Percentiles rank a stretch among this genome's conserved stretches.
Conservation (phyloP, 2,329 filamentous ascomycete genomes). For the Hymenoscyphus scutula region DNA sequence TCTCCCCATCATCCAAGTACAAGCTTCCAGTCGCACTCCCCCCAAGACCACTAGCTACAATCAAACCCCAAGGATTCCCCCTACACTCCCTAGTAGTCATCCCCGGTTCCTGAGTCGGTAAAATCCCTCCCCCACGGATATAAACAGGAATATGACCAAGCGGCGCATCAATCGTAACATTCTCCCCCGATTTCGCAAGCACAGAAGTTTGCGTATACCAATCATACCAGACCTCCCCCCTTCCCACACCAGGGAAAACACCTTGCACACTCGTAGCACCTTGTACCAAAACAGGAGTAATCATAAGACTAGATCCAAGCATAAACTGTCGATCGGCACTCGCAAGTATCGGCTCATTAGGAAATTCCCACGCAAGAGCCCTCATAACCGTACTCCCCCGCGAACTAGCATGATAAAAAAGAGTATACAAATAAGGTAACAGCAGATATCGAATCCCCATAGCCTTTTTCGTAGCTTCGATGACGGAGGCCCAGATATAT, state of each 20-base stretch:
- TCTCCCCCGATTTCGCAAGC: conserved; percentile 46
- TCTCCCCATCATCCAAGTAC: conserved; percentile 77
- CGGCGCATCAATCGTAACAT: conserved; percentile 40
- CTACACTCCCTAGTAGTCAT: conserved; percentile 65
- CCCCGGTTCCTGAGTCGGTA: conserved; percentile 56
- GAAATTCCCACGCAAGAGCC: conserved; percentile 67
- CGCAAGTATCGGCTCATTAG: conserved; percentile 65
- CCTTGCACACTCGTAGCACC: conserved; percentile 44
- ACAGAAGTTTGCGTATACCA: conserved; percentile 49
- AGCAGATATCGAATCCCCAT: conserved; percentile 71
- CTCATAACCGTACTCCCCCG: conserved; percentile 70
- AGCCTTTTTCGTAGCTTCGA: conserved; percentile 63
- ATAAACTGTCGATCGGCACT: conserved; percentile 70
- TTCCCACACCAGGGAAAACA: conserved; percentile 50
- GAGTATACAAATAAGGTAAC: conserved; percentile 75
- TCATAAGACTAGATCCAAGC: conserved; percentile 62
- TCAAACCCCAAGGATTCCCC: conserved; percentile 64
- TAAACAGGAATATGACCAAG: conserved; percentile 62
- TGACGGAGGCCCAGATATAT: conserved; percentile 65
- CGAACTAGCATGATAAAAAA: conserved; percentile 64
- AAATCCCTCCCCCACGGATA: conserved; percentile 62
- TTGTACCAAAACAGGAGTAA: conserved; percentile 54
- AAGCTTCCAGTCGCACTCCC: conserved; percentile 65
- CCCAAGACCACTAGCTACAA: conserved; percentile 62
- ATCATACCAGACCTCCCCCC: conserved; percentile 52